A percentile compares a stretch with the other conserved stretches of the same genome.
Evolutionary conservation across 2,329 filamentous ascomycete genomes (phyloP).

Genomic region (Trichoderma harzianum): DNA sequence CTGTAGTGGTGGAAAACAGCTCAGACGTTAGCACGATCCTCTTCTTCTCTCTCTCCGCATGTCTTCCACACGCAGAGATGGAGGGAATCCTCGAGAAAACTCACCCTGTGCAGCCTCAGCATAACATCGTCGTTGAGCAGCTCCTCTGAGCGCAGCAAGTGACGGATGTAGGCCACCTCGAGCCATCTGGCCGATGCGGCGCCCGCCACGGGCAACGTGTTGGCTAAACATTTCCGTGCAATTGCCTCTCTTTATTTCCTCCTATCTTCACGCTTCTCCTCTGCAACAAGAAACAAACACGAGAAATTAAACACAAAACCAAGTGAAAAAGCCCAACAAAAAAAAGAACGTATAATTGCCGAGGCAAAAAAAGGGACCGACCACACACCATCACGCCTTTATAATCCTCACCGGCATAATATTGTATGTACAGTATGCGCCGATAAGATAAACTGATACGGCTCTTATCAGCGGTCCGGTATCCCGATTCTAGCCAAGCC

Average conservation of each 20-base stretch:
- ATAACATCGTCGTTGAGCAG: slow-evolving; percentile 27
- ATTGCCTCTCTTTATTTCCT: not conserved
- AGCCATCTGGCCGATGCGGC: slow-evolving; percentile 26
- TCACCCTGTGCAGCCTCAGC: slow-evolving; percentile 26
- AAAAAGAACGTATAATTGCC: not conserved
- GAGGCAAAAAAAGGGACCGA: slow-evolving; percentile 7
- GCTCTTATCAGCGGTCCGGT: not conserved
- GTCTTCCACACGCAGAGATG: not conserved
- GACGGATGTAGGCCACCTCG: slow-evolving; percentile 21
- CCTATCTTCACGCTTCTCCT: not conserved
- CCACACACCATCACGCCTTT: slow-evolving; percentile 57
- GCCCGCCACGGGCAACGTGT: slow-evolving; percentile 26
- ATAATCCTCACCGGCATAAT: not conserved
- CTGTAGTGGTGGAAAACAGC: not conserved
- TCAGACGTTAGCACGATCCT: not conserved
- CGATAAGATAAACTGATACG: slow-evolving; percentile 13
- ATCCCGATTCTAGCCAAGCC: slow-evolving; percentile 8
- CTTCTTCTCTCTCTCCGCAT: not conserved
- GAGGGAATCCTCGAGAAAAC: not conserved
- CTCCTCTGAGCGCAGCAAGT: not conserved
- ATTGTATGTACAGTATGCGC: not conserved
- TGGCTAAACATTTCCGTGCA: slow-evolving; percentile 24
- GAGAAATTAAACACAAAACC: not conserved
- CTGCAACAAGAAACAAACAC: not conserved
- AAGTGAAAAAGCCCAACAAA: not conserved